phyloP scores from a whole-genome alignment of 306 rosid species.

The Sophora flavescens region DNA sequence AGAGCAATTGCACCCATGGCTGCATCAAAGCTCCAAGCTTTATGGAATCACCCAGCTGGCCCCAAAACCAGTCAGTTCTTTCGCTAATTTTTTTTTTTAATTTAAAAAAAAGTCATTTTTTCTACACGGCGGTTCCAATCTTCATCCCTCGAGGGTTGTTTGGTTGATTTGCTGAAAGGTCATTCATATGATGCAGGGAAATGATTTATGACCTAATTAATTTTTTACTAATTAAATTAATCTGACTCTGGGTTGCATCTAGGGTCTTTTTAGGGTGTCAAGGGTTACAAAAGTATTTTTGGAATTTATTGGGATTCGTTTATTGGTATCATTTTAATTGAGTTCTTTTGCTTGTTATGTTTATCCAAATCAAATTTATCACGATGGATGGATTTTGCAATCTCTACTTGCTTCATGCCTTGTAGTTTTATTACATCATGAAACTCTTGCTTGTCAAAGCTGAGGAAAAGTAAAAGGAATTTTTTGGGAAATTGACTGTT shows the following conservation, averaged over 20 bases:
- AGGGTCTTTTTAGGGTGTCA: background rate
- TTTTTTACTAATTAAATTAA: slow-evolving; percentile 10
- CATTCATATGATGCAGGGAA: background rate
- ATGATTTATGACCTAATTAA: slow-evolving; percentile 1
- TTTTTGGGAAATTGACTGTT: background rate
- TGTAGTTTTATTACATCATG: background rate
- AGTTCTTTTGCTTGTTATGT: background rate
- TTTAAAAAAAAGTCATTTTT: background rate
- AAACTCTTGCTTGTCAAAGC: background rate
- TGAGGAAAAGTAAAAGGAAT: background rate
- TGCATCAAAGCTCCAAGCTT: slow-evolving; percentile 85
- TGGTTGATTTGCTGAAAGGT: slow-evolving; percentile 29
- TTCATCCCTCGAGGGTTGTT: background rate
- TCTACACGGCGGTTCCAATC: background rate
- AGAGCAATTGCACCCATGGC: slow-evolving; percentile 62
- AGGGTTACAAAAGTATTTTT: background rate
- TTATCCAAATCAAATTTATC: slow-evolving; percentile 12
- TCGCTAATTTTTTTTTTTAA: background rate
- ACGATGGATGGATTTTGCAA: background rate
- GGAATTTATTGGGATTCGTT: slow-evolving; percentile 14
- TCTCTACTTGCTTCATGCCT: slow-evolving; percentile 2
- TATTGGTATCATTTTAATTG: background rate
- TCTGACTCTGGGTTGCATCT: background rate
- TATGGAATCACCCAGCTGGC: slow-evolving; percentile 98
- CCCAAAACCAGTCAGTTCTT: slow-evolving; percentile 91